A percentile compares a stretch with the other conserved stretches of the same genome.
Conservation (phyloP, 176 grass and related monocot genomes). For the Leersia perrieri region DNA sequence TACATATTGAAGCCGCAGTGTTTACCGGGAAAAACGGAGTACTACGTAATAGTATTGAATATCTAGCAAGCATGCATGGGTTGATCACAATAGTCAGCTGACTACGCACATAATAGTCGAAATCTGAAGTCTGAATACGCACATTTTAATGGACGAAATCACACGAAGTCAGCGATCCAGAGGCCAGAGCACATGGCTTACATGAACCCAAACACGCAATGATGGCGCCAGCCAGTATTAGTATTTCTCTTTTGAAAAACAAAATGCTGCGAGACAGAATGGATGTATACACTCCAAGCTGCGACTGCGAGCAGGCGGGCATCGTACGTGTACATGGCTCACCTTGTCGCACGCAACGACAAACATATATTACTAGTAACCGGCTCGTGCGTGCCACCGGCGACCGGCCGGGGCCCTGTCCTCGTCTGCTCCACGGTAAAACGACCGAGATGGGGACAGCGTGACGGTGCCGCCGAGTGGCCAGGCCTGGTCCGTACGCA, state of each 20-base stretch:
- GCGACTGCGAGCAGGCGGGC: not conserved
- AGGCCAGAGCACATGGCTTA: not conserved
- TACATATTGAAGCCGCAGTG: not conserved
- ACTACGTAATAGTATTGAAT: not conserved
- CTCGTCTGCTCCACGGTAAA: not conserved
- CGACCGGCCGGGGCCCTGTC: not conserved
- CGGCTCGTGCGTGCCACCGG: conserved; percentile 6
- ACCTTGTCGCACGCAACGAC: not conserved
- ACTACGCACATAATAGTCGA: not conserved
- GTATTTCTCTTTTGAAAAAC: not conserved
- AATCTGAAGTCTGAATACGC: not conserved
- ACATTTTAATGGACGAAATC: not conserved
- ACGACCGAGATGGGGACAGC: not conserved
- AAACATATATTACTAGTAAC: not conserved
- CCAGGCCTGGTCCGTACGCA: not conserved
- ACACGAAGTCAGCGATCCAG: not conserved
- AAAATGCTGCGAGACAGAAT: not conserved
- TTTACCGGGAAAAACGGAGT: not conserved
- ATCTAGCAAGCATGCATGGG: not conserved
- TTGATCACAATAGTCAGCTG: not conserved
- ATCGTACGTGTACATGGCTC: not conserved
- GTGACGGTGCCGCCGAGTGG: not conserved
- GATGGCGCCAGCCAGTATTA: not conserved
- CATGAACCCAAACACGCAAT: not conserved
- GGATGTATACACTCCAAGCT: not conserved